Base-by-base conservation (phyloP, 768 basidiomycete genomes). In the Dictyophora rubrovolvata region DNA sequence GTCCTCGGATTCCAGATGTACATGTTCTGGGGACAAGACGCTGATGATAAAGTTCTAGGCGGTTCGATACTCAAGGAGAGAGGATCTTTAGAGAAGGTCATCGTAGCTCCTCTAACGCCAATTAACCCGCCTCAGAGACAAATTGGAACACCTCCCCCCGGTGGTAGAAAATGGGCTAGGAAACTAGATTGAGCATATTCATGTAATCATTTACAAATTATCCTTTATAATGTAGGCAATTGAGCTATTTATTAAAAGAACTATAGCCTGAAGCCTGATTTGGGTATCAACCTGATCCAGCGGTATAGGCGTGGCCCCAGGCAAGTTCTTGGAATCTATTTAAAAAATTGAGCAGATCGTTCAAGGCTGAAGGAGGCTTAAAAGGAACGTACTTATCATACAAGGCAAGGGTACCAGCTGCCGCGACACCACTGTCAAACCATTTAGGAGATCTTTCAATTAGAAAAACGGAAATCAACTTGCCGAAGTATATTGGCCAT, bases 1-100 rank as follows among this genome's bases (percentile, higher is more conserved):
- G 76, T 95, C n/a, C 73, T 98, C 12, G 93, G 89, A 2, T 73
- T 71, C 11, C 93, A 97, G 74, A 77, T 97, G 78, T 87, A 84
- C 77, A 71, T 80, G 73, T 97, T 89, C 69, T 89, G 88, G 87
- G 86, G 84, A 12, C 76, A 78, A 61, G 79, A 77, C 14, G 72
- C 68, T 2, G 58, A 56, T 12, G 52, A 49, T 17, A 73, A 66
- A 51, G 69, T 57, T 49, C 49, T 22, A 20, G 35, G 56, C 62
- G 51, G 60, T 20, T 48, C 34, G 54, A 60, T 70, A 66, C 70
- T 28, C 54, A 59, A 64, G 9, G 63, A 53, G 62, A 42, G 47
- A 46, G 34, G 48, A 42, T 22, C 11, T 53, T 69, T 69, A 58
- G 71, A 77, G 18, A 77, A 78, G 55, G 72, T 79, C n/a, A 67